Evolutionary conservation across 1,284 basidiomycete species (phyloP), one percentile per base, ranked within the genome.

Genomic region (Grifola frondosa): DNA sequence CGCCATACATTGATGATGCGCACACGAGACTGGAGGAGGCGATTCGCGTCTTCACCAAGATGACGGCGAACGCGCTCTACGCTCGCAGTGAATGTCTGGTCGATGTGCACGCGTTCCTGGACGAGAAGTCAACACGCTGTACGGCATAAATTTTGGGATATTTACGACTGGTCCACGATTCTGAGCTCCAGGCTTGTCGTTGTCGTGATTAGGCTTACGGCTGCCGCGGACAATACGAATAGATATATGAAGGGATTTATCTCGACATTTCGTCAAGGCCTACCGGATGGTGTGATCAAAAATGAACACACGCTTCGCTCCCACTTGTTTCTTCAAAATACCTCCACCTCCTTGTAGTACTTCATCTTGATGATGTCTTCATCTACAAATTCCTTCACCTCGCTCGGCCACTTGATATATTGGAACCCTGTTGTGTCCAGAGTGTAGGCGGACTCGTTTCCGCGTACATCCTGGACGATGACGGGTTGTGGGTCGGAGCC

Each of bases 1-100:
- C 75, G 64, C 77, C 77, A 78, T 40, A 77, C 66, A 55, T 78
- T 79, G 66, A 78, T 72, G 46, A 78, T 66, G 44, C 71, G 72
- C 29, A 71, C 79, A 21, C 82, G 77, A 12, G 65, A 63, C 43
- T 70, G 56, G 20, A 78, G 64, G 7, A 75, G 66, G 20, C 60
- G 61, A 5, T 70, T 65, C 3, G 62, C 77, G 0, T 78, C 75
- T 4, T 57, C 60, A 6, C 67, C 68, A n/a, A 77, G 66, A 47
- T 81, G 77, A 3, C 71, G 66, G 43, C 71, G 69, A 0, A 82
- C 78, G 12, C 78, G 75, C 2, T 61, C 63, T n/a, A 71, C 60
- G 11, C 74, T 64, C 1, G 78, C 70, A 6, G 63, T 52, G 28
- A 65, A 67, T 0, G 80, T 80, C 59, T 83, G 80, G 57, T 83